Evolutionary conservation across 768 basidiomycete species (phyloP), one percentile per base, ranked within the genome.

Genomic region (Agaricus subrufescens): DNA sequence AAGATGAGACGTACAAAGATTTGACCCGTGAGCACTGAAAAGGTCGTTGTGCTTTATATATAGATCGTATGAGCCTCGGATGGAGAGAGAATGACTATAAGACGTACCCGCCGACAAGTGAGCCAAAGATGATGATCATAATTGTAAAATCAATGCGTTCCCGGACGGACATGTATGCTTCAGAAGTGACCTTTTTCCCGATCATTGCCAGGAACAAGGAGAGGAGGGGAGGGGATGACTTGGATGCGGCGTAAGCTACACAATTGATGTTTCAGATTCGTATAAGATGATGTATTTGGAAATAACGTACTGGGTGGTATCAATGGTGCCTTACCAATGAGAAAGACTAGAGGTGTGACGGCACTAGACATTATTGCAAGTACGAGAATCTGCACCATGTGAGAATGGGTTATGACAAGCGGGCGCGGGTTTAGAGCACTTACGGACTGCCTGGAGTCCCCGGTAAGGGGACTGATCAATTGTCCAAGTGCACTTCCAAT

Each of bases 101-200:
- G 40, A 74, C 84, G 62, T 55, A 88, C 83, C 82, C 80, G 11
- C 80, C 85, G 27, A 85, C 82, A 6, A 90, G 69, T 4, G 80
- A 69, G 0, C 87, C 86, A 64, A 94, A 94, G 14, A 85, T 66
- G 12, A 78, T 38, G 0, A 73, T 65, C 4, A 91, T 57, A 40
- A 91, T 81, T 9, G 63, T 67, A 58, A 92, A 91, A 62, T 94
- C 91, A 9, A 86, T 31, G 37, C 89, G 80, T 72, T 93, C 86
- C 14, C 79, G 79, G 0, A 60, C 49, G 3, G 82, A 73, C 87
- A 94, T 92, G 52, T 74, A 70, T 1, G 77, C 73, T 12, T 81
- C 80, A 15, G 68, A 64, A 4, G 73, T 52, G 8, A 71, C 70
- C 8, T 70, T 51, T 60, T 68, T 58, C 46, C 84, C 84, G n/a